Evolutionary conservation across 2,329 filamentous ascomycete species (phyloP).

Genomic region (Chaetoscypha palmicola): DNA sequence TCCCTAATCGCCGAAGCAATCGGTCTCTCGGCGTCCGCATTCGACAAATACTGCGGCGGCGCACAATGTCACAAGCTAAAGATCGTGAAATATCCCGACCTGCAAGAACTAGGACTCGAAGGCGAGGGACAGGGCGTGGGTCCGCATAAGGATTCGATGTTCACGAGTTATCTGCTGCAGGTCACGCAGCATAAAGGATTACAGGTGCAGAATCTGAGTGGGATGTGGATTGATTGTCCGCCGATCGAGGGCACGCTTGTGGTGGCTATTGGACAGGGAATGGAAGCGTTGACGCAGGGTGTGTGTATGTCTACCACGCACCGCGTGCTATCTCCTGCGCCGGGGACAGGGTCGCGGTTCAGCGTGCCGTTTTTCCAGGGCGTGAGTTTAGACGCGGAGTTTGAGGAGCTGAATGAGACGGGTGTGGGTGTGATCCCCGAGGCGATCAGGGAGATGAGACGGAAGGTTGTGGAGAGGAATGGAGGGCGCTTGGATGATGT

Average conservation of each 20-base stretch:
- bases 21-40: conserved; percentile 59
- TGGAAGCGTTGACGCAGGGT: conserved; percentile 78
- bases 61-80: conserved; percentile 77
- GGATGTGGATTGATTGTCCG: conserved; percentile 76
- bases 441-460: conserved; percentile 54
- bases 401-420: conserved; percentile 51
- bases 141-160: conserved; percentile 80
- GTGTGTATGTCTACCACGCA: conserved; percentile 80
- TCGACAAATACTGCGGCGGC: conserved; percentile 69
- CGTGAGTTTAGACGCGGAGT: conserved; percentile 69
- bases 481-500: conserved; percentile 62
- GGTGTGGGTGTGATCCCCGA: conserved; percentile 44
- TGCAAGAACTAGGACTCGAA: conserved; percentile 46
- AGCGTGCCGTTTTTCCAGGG: conserved; percentile 87
- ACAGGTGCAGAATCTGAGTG: conserved; percentile 74
- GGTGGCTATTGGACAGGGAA: conserved; percentile 78
- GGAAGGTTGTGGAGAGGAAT: conserved; percentile 48
- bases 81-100: conserved; percentile 79
- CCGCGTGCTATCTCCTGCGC: conserved; percentile 66
- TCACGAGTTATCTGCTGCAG: conserved; percentile 75
- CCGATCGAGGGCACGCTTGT: conserved; percentile 72
- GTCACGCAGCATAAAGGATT: conserved; percentile 68
- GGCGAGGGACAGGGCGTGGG: conserved; percentile 56
- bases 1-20: conserved; percentile 80
- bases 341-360: conserved; percentile 65